These are phyloP conservation scores for Neofusicoccum sp. DNA, from an alignment of 2,329 filamentous ascomycete genomes.

Conservation along the genomic window DNA sequence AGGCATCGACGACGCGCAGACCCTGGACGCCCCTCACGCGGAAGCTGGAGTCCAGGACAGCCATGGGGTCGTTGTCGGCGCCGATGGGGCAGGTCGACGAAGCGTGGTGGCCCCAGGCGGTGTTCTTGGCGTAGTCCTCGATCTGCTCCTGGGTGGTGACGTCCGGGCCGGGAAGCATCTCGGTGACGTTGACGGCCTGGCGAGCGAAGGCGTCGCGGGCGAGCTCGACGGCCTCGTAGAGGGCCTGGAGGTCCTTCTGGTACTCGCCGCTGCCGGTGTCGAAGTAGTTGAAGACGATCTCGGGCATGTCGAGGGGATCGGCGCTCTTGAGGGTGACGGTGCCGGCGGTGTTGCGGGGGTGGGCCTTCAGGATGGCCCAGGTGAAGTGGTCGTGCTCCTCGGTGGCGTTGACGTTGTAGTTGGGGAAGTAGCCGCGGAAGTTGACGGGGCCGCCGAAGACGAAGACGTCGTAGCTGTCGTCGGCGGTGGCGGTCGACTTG, in stretches of 20 bases:
- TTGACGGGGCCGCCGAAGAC: conserved; percentile 55
- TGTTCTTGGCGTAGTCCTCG: conserved; percentile 29
- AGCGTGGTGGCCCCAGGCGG: conserved; percentile 52
- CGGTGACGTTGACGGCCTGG: conserved; percentile 38
- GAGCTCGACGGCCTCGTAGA: conserved; percentile 56
- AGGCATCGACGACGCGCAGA: conserved; percentile 62
- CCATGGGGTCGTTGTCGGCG: conserved; percentile 51
- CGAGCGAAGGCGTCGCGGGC: conserved; percentile 43
- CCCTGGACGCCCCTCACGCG: conserved; percentile 55
- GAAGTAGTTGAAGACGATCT: conserved; percentile 50
- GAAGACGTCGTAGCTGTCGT: conserved; percentile 54
- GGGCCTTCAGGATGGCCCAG: conserved; percentile 59
- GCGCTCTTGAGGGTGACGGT: conserved; percentile 59
- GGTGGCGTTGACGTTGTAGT: conserved; percentile 49
- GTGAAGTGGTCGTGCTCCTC: conserved; percentile 46
- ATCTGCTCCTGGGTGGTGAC: conserved; percentile 44
- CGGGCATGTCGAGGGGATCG: conserved; percentile 63
- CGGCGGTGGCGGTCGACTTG: conserved; percentile 38
- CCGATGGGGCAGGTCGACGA: conserved; percentile 58
- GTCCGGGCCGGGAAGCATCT: conserved; percentile 43
- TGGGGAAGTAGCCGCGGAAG: conserved; percentile 58
- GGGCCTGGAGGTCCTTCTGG: conserved; percentile 51
- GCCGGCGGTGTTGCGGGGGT: conserved; percentile 61
- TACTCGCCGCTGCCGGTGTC: conserved; percentile 45
- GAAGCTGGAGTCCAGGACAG: conserved; percentile 58